A percentile compares a stretch with the other conserved stretches of the same genome.
Evolutionary conservation across 1,284 basidiomycete species (phyloP).

Genomic region (Termitomyces sp.): DNA sequence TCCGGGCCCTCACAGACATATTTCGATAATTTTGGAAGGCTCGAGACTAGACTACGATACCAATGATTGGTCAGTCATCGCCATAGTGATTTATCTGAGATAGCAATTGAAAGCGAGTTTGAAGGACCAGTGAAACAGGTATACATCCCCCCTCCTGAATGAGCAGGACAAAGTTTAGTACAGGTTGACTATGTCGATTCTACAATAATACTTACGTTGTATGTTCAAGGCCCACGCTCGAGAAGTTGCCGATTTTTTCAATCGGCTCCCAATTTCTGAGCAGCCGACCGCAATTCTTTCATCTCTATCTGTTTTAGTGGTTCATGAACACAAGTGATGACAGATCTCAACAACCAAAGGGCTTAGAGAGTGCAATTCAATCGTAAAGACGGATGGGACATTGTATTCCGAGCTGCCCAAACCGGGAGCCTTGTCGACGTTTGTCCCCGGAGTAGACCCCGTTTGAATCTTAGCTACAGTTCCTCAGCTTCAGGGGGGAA

Average conservation of each 20-base stretch:
- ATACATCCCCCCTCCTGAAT: slow-evolving; percentile 1
- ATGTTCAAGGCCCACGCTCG: not conserved
- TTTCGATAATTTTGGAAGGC: not conserved
- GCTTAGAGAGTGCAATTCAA: slow-evolving; percentile 1
- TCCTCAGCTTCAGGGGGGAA: not conserved
- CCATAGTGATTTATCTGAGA: too few species aligned
- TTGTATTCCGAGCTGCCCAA: not conserved
- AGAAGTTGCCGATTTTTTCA: not conserved
- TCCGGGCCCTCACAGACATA: too few species aligned
- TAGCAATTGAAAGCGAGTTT: not conserved
- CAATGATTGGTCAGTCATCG: too few species aligned
- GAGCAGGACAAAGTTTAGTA: not conserved
- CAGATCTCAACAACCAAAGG: not conserved
- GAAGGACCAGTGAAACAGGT: not conserved
- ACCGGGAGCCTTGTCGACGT: not conserved
- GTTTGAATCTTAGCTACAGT: not conserved
- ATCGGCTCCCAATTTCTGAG: not conserved
- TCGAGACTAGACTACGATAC: too few species aligned
- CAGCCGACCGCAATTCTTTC: not conserved
- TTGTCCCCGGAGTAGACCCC: not conserved
- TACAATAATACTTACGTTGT: not conserved
- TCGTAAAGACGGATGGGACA: not conserved
- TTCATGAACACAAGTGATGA: not conserved
- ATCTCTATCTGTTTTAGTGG: not conserved
- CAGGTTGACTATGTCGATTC: not conserved